Percentiles rank a stretch among this genome's conserved stretches.
Conservation (phyloP, 225 moss, liverwort and hornwort species). For the Marchantia paleacea region DNA sequence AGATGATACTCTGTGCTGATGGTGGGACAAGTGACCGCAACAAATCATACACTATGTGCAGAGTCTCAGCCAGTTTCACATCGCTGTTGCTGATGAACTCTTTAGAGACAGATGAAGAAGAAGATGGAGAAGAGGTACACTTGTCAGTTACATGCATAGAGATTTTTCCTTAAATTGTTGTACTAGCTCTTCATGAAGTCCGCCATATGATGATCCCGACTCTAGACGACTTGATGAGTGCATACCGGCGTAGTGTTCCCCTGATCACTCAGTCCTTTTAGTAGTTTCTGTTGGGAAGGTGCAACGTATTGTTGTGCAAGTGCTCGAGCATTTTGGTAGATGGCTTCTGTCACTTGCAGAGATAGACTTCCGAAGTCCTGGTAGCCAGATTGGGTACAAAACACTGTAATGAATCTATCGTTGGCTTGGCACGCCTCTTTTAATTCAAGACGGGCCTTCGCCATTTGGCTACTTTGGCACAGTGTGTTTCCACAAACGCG, state of each 20-base stretch:
- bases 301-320: constrained; percentile 36
- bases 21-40: constrained; percentile 17
- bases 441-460: constrained; percentile 22
- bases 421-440: constrained; percentile 29
- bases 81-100: constrained; percentile 18
- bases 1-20: constrained; percentile 20
- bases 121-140: constrained; percentile 14
- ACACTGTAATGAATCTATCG: constrained; percentile 14
- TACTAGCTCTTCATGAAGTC: constrained; percentile 35
- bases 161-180: constrained; percentile 22
- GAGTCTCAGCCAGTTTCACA: constrained; percentile 18
- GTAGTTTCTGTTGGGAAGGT: constrained; percentile 29
- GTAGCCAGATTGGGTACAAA: constrained; percentile 21
- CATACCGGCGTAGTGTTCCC: constrained; percentile 35
- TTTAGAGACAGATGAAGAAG: constrained; percentile 21
- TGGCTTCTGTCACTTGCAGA: constrained; percentile 37
- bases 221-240: constrained; percentile 21
- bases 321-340: constrained; percentile 52
- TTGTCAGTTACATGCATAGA: constrained; percentile 26
- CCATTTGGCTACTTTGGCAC: constrained; percentile 21
- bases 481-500: constrained; percentile 32
- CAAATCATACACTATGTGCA: constrained; percentile 6
- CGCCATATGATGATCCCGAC: constrained; percentile 13
- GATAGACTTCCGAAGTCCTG: constrained; percentile 24
- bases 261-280: constrained; percentile 1